Base-by-base conservation (phyloP, 805 yeast species). In the Schwanniomyces vanrijiae region DNA sequence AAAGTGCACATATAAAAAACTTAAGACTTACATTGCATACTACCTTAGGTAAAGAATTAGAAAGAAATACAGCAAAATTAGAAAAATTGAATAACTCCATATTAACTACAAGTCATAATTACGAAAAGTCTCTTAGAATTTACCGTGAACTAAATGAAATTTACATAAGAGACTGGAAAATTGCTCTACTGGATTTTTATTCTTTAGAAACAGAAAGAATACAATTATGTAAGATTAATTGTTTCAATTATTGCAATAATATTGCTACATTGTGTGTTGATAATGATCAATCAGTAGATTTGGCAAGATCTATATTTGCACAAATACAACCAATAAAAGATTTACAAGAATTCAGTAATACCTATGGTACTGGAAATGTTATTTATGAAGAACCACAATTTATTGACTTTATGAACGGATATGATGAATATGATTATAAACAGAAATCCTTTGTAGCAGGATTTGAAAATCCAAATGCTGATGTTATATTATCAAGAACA, bases 171-270 rank as follows among this genome's bases (percentile, higher is more conserved):
- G 90, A 88, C 54, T 89, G 96, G 96, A 72, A 75, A 48, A 60
- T 71, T 4, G 75, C 86, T 0, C 77, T 88, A 39, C 81, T 76
- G 52, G 78, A 77, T 51, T 72, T 85, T 51, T 90, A 89, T 64
- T 76, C 70, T 44, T 64, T 86, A 40, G 96, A 89, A 60, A 80
- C 81, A 42, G 90, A 86, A 59, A 77, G 91, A 51, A 78, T 88
- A 46, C 85, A 84, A 55, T 77, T 83, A 51, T 59, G 86, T 47
- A 85, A 88, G 56, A 71, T 84, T 14, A 87, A 83, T 54, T 64
- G 90, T 49, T 90, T 96, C 87, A 86, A 83, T 37, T 88, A 76
- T 58, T 82, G 92, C 40, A 89, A 89, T 64, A 75, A 83, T 34
- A 73, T 87, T 7, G 87, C 95, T 6, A 76, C 88, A 0, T 74